Base-by-base conservation (phyloP, 164 flowering plant species). In the Nelumbo lutea region DNA sequence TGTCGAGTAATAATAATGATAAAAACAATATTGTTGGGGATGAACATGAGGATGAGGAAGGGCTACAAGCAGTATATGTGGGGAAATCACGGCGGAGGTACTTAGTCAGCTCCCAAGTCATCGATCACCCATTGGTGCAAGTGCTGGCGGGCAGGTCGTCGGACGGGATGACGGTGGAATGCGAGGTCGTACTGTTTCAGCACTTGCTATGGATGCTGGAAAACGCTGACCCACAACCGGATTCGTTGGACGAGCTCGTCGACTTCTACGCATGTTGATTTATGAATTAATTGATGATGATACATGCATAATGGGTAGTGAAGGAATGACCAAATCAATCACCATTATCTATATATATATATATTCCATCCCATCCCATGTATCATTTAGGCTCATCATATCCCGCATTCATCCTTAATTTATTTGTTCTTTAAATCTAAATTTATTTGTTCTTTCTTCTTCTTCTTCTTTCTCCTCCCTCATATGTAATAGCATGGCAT, bases 191-290 rank as follows among this genome's bases (percentile, higher is more conserved):
- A 9, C 61, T 94, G 79, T 94, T 94, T 61, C 96, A 94, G 64
- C 98, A 94, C 76, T 76, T 94, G 74, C 83, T 94, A 8, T 94
- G 98, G 98, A 91, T 91, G 97, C 86, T 94, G 2, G 84, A 94
- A 57, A 89, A 84, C 68, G 86, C 83, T 5, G 94, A 83, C 61
- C 82, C 86, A 6, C 89, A 81, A 60, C 78, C 80, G 45, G 97
- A 85, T 27, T 82, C 93, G 46, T 65, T 87, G 67, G 88, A 90
- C 14, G 93, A 91, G 70, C 88, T 93, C 27, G 91, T 81, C 58
- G 86, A 87, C 50, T 91, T 88, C 81, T 93, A 90, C 75, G 80
- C 85, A 39, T 79, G 75, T 66, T 85, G 76, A 77, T 53, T 27
- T 27, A 27, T 27, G 27, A 27, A 27, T 27, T 41, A 11, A 69